Evolutionary conservation across 345 rosid species (phyloP).

Genomic region (Ricinus communis): DNA sequence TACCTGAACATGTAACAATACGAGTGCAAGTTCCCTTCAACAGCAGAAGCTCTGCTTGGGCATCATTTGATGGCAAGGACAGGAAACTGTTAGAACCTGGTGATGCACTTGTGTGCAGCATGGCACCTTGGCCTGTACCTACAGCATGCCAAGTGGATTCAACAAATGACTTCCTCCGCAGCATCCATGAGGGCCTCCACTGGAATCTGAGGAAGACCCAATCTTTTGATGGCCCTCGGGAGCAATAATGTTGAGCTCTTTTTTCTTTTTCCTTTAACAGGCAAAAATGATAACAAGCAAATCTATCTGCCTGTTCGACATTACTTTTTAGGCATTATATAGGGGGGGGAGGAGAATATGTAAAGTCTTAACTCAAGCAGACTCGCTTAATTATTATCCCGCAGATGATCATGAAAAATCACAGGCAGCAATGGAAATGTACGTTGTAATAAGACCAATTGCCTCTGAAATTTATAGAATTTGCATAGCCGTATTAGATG

Average conservation of each 20-base stretch:
- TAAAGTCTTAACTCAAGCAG: neutral
- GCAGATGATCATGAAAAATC: constrained; percentile 8
- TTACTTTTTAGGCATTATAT: too few relatives aligned
- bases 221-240: constrained; percentile 76
- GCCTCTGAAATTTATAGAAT: neutral
- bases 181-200: constrained; percentile 96
- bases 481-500: neutral
- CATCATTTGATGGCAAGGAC: constrained; percentile 93
- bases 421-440: constrained; percentile 6
- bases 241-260: constrained; percentile 13
- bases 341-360: too few relatives aligned
- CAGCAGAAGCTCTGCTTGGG: constrained; percentile 94
- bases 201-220: constrained; percentile 92
- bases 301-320: too few relatives aligned
- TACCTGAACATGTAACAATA: constrained; percentile 90
- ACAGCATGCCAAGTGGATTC: constrained; percentile 89
- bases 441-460: neutral
- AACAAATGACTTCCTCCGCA: constrained; percentile 77
- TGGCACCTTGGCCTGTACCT: constrained; percentile 99
- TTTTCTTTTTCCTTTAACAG: neutral
- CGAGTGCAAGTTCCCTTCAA: constrained; percentile 87
- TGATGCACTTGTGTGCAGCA: constrained; percentile 92
- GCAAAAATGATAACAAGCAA: neutral
- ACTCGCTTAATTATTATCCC: neutral
- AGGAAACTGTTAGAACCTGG: constrained; percentile 78